Evolutionary conservation across 1,284 basidiomycete species (phyloP), one percentile per base, ranked within the genome.

Genomic region (Moniliophthora roreri): DNA sequence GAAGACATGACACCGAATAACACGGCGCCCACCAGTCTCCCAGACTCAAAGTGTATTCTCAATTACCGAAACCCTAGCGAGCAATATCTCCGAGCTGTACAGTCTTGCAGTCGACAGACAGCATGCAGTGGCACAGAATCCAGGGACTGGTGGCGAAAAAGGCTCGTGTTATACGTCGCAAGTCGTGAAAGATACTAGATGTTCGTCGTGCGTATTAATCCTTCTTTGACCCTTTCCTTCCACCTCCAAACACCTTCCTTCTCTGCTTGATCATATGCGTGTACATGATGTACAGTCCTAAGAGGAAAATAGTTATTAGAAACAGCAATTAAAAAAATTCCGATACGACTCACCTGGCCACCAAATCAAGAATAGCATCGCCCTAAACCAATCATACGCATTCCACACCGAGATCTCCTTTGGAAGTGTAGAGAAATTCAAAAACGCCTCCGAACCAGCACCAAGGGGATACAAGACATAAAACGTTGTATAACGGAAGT

Each of bases 381-480:
- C 81, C 20, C 87, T 81, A 48, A 79, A 62, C 54, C 78, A 81
- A 55, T 87, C 84, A 4, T 79, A 70, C 24, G 78, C 61, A 15
- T 68, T 68, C 83, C 82, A 86, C 58, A 77, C 52, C 50, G 71
- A 69, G 61, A 71, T 61, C 53, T 76, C 76, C 21, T 69, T 59
- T 2, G 90, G 90, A 28, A 98, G 79, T 8, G 92, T 91, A 1
- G 85, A 80, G 65, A 85, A 87, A 63, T 89, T 90, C 55, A 96
- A 79, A 66, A 90, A 84, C 0, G 94, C 94, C 72, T 99, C 96
- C 39, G 91, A 94, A 6, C 81, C 81, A 1, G 96, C 96, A 47
- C 96, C 96, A 44, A 95, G 72, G 2, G 93, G 94, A 74, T 99
- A 99, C 24, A 98, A 83, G 45, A 95, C 62, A 70, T 91, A 95